A percentile compares a stretch with the other conserved stretches of the same genome.
These are phyloP conservation scores for Arabidopsis hybrid DNA, from an alignment of 441 rosid species.

Conservation along the genomic window DNA sequence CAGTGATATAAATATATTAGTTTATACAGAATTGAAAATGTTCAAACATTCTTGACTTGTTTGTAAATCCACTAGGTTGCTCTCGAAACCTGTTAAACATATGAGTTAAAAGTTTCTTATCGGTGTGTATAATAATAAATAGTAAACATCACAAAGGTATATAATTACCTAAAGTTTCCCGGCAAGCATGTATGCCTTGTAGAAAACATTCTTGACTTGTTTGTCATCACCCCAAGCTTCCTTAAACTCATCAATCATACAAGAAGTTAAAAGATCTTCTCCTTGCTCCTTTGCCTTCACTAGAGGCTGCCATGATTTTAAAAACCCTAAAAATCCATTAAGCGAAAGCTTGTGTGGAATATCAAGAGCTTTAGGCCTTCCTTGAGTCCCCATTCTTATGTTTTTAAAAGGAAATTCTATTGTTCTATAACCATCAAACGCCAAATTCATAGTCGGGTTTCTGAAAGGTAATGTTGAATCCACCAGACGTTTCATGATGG, in stretches of 20 bases:
- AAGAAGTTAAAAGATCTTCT: conserved; percentile 54
- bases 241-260: conserved; percentile 50
- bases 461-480: conserved; percentile 54
- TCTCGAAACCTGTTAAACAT: too few relatives aligned
- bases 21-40: too few relatives aligned
- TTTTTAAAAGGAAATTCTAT: conserved; percentile 67
- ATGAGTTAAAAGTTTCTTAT: too few relatives aligned
- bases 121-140: too few relatives aligned
- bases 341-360: conserved; percentile 57
- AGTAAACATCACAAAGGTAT: background rate
- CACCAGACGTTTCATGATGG: conserved; percentile 44
- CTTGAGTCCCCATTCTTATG: conserved; percentile 56
- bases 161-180: conserved; percentile 46
- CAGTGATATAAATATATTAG: too few relatives aligned
- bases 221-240: conserved; percentile 60
- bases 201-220: conserved; percentile 49
- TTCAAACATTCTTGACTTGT: too few relatives aligned
- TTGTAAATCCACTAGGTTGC: too few relatives aligned
- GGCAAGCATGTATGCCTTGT: conserved; percentile 59
- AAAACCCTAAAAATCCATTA: conserved; percentile 49
- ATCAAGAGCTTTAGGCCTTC: conserved; percentile 51
- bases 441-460: conserved; percentile 39
- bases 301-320: conserved; percentile 59
- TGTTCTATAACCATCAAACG: conserved; percentile 49
- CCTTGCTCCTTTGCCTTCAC: conserved; percentile 57